Conservation (phyloP, 257 asterid genomes). For the Solanum neorickii region DNA sequence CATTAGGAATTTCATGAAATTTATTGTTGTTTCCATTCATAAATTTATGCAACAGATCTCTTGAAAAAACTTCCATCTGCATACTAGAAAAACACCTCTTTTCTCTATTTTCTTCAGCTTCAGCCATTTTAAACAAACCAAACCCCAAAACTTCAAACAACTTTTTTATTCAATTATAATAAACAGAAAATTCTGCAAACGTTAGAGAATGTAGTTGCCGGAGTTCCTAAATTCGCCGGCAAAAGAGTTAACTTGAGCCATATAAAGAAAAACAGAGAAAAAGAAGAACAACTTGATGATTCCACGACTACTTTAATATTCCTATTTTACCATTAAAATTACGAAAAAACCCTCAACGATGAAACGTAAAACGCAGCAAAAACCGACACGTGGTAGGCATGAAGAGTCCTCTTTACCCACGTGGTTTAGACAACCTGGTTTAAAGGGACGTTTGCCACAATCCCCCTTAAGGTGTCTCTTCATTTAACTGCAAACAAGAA, state of each 20-base stretch:
- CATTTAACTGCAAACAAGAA: background rate
- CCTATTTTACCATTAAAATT: constrained; percentile 3
- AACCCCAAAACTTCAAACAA: background rate
- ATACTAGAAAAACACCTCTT: background rate
- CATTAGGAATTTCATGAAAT: background rate
- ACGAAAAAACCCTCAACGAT: constrained; percentile 20
- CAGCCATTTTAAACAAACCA: constrained; percentile 13
- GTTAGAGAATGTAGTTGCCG: background rate
- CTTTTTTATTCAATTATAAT: background rate
- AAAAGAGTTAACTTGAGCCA: background rate
- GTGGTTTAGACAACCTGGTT: constrained; percentile 34
- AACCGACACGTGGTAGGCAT: constrained; percentile 36
- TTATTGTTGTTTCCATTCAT: background rate
- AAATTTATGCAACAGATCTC: constrained; percentile 26
- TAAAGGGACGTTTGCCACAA: constrained; percentile 14
- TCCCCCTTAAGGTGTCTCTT: background rate
- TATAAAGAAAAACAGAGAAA: background rate
- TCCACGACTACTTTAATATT: background rate
- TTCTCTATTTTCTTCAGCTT: constrained; percentile 12
- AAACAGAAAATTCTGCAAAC: background rate
- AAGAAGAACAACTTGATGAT: background rate
- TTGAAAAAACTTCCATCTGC: constrained; percentile 12
- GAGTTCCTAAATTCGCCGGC: background rate
- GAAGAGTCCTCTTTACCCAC: constrained; percentile 18
- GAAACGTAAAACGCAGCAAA: constrained; percentile 15